A percentile compares a stretch with the other conserved stretches of the same genome.
Evolutionary conservation across 2,329 filamentous ascomycete species (phyloP).

Genomic region (Exophiala sp.): DNA sequence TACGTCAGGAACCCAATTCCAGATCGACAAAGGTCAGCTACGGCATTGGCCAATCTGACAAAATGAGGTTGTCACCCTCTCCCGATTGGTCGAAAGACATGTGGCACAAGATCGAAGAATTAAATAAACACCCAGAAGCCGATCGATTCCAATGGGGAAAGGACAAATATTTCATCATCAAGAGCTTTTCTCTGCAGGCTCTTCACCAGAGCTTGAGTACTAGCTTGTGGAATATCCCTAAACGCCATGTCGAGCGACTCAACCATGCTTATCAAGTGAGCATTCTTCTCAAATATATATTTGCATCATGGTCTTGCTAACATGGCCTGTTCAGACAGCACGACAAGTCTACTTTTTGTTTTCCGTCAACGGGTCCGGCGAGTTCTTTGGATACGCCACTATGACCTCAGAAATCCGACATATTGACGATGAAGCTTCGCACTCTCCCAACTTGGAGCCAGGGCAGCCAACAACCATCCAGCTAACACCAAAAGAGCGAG

Average conservation of each 20-base stretch:
- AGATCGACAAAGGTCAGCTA: constrained; percentile 23
- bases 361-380: constrained; percentile 19
- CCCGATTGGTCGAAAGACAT: constrained; percentile 1
- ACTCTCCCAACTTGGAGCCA: neutral
- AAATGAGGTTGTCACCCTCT: constrained; percentile 6
- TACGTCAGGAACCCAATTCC: constrained; percentile 11
- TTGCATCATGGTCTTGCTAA: neutral
- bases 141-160: constrained; percentile 10
- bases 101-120: constrained; percentile 12
- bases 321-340: constrained; percentile 7
- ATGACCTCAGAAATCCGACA: constrained; percentile 19
- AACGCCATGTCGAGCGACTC: constrained; percentile 16
- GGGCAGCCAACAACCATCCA: neutral
- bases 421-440: neutral
- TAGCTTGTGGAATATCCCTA: constrained; percentile 16
- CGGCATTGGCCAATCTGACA: constrained; percentile 3
- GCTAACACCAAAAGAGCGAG: neutral
- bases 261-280: constrained; percentile 20
- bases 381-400: constrained; percentile 16
- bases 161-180: constrained; percentile 22
- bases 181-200: constrained; percentile 17
- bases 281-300: neutral
- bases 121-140: constrained; percentile 15
- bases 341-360: constrained; percentile 19
- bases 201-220: constrained; percentile 18